Percentiles rank a stretch among this genome's conserved stretches.
Evolutionary conservation across 371 early-diverging fungal species (phyloP).

Genomic region (Circinella minor): DNA sequence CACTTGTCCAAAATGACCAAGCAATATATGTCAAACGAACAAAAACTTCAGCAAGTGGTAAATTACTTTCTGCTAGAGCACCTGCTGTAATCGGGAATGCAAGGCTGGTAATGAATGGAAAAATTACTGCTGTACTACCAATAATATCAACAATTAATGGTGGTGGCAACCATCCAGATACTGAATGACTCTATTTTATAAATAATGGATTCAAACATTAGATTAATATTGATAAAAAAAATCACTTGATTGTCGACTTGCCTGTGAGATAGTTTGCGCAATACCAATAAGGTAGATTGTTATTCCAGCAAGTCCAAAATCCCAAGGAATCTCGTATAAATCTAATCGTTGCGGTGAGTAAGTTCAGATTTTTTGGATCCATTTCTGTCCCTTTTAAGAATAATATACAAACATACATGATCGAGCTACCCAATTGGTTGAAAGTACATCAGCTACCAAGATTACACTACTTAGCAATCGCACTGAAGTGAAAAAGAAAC

Average conservation of each 20-base stretch:
- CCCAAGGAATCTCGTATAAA: conserved; percentile 32
- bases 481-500: conserved; percentile 12
- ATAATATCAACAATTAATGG: conserved; percentile 25
- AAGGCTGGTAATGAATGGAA: conserved; percentile 42
- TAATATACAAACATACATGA: conserved; percentile 11
- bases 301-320: conserved; percentile 30
- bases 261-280: conserved; percentile 33
- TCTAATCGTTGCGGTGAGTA: neutral
- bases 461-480: conserved; percentile 23
- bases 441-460: conserved; percentile 19
- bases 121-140: conserved; percentile 1
- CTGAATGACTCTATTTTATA: conserved; percentile 28
- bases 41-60: conserved; percentile 30
- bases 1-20: conserved; percentile 44
- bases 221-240: too few relatives aligned
- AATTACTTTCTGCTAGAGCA: conserved; percentile 31
- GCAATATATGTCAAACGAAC: conserved; percentile 37
- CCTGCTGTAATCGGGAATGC: conserved; percentile 38
- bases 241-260: too few relatives aligned
- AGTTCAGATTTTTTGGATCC: too few relatives aligned
- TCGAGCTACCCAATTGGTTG: conserved; percentile 10
- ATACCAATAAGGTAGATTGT: conserved; percentile 34
- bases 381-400: neutral
- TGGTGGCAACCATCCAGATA: conserved; percentile 34
- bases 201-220: neutral